A percentile compares a stretch with the other conserved stretches of the same genome.
Conservation (phyloP, 2,329 filamentous ascomycete genomes). For the Fusarium nodosum region DNA sequence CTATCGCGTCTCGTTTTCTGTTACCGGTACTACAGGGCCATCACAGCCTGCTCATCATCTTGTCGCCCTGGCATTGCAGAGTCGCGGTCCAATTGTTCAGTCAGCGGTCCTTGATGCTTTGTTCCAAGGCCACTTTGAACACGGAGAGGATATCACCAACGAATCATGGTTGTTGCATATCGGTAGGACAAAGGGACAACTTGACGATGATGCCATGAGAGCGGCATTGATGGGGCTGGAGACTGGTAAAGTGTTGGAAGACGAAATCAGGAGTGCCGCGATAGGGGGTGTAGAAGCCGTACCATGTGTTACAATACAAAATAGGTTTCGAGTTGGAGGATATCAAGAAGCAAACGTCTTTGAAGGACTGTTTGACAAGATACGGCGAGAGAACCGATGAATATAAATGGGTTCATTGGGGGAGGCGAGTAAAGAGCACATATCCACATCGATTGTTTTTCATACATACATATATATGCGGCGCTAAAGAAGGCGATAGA, state of each 20-base stretch:
- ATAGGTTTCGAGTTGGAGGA: constrained; percentile 76
- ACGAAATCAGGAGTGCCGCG: constrained; percentile 50
- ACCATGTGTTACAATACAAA: constrained; percentile 80
- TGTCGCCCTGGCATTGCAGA: constrained; percentile 57
- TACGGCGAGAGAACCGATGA: constrained; percentile 51
- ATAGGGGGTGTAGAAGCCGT: constrained; percentile 70
- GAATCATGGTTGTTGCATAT: constrained; percentile 55
- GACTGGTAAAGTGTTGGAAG: constrained; percentile 50
- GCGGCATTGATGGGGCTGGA: constrained; percentile 51
- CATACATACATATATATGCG: background rate
- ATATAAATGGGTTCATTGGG: background rate
- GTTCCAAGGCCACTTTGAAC: constrained; percentile 59
- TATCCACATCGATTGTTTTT: constrained; percentile 3
- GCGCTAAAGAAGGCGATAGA: background rate
- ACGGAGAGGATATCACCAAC: constrained; percentile 59
- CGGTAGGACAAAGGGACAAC: constrained; percentile 52
- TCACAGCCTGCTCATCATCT: constrained; percentile 63
- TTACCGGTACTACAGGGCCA: constrained; percentile 60
- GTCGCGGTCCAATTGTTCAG: constrained; percentile 53
- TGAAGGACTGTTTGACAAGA: constrained; percentile 73
- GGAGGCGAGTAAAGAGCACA: background rate
- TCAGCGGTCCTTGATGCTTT: constrained; percentile 59
- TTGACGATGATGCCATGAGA: constrained; percentile 49
- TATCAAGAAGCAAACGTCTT: constrained; percentile 77
- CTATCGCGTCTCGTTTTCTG: constrained; percentile 58